Evolutionary conservation across 1,284 basidiomycete species (phyloP).

Genomic region (Fomitopsis palustris): DNA sequence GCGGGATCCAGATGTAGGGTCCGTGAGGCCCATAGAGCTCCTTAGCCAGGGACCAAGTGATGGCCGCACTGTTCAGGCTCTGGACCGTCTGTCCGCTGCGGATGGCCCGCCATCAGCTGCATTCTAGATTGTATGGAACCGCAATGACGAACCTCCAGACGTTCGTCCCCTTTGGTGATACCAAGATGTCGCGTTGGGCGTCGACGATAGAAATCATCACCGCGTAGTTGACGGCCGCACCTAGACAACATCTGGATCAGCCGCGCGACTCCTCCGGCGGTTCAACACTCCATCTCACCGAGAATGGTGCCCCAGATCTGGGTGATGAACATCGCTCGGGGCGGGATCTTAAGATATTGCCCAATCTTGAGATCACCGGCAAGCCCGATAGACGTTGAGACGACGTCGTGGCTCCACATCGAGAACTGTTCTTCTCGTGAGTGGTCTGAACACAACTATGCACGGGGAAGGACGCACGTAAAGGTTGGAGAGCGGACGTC

Average conservation of each 20-base stretch:
- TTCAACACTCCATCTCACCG: slow-evolving; percentile 26
- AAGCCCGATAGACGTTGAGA: slow-evolving; percentile 47
- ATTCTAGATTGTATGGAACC: not conserved
- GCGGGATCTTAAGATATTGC: slow-evolving; percentile 76
- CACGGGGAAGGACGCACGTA: slow-evolving; percentile 39
- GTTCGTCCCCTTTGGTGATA: slow-evolving; percentile 50
- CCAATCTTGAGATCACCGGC: slow-evolving; percentile 68
- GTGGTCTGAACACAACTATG: slow-evolving; percentile 6
- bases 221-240: slow-evolving; percentile 32
- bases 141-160: slow-evolving; percentile 39
- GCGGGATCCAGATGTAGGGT: slow-evolving; percentile 52
- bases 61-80: slow-evolving; percentile 51
- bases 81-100: slow-evolving; percentile 22
- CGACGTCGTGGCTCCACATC: slow-evolving; percentile 62
- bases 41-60: slow-evolving; percentile 64
- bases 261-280: not conserved
- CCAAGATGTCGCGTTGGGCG: slow-evolving; percentile 47
- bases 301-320: slow-evolving; percentile 67
- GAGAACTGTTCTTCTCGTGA: slow-evolving; percentile 40
- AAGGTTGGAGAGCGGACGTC: slow-evolving; percentile 63
- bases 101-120: not conserved
- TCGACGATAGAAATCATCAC: slow-evolving; percentile 57
- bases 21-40: slow-evolving; percentile 50
- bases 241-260: slow-evolving; percentile 1
- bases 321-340: slow-evolving; percentile 64